Evolutionary conservation across 1,284 basidiomycete genomes (phyloP).

Genomic region (Cutaneotrichosporon spelunceum): DNA sequence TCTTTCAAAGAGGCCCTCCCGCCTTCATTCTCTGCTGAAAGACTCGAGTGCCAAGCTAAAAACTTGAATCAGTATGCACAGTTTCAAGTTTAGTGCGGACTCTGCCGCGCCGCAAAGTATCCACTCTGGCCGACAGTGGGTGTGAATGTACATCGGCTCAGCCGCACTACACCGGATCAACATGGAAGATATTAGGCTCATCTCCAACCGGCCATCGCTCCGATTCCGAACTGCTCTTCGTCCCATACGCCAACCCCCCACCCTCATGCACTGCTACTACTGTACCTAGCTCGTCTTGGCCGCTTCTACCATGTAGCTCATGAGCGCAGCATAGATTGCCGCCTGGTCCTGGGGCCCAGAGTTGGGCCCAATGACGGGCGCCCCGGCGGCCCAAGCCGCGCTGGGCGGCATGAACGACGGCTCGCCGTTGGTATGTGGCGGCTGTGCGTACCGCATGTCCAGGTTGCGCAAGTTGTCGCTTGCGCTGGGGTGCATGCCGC

Average conservation of each 20-base stretch:
- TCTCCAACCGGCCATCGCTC: background rate
- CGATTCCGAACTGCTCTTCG: too few relatives aligned
- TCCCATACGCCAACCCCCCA: too few relatives aligned
- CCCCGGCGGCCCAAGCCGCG: background rate
- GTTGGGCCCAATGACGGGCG: background rate
- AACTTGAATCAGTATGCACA: too few relatives aligned
- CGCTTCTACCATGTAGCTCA: slow-evolving; percentile 34
- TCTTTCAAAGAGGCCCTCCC: too few relatives aligned
- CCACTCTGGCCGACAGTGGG: too few relatives aligned
- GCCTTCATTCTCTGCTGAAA: too few relatives aligned
- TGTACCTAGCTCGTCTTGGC: slow-evolving; percentile 16
- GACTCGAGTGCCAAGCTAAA: too few relatives aligned
- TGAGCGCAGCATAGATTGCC: slow-evolving; percentile 31
- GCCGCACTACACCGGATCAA: background rate
- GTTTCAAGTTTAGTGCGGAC: too few relatives aligned
- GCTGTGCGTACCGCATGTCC: background rate
- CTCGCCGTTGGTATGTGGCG: background rate
- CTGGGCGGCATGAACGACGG: background rate
- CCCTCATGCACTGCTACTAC: background rate
- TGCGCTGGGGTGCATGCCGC: background rate
- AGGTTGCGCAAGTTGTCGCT: background rate
- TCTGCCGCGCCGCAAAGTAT: too few relatives aligned
- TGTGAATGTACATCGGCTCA: background rate
- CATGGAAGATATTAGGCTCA: background rate
- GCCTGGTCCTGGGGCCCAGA: slow-evolving; percentile 20